Evolutionary conservation across 2,329 filamentous ascomycete species (phyloP).

Genomic region (Lithohypha guttulata): DNA sequence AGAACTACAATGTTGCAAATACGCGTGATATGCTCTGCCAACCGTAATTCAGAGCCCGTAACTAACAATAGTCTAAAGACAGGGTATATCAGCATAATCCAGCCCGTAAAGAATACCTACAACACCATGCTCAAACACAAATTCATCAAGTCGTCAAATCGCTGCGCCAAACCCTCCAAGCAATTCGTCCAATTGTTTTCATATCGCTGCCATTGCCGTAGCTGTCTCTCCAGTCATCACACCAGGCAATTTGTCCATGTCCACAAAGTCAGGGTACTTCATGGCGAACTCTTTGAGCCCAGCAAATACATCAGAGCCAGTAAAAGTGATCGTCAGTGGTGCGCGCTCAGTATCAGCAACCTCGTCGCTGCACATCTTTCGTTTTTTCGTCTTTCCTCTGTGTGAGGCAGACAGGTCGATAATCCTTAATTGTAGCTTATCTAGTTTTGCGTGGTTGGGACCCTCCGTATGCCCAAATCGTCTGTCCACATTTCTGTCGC

Average conservation of each 20-base stretch:
- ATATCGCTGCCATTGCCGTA: constrained; percentile 60
- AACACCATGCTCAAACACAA: no score
- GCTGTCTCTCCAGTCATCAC: constrained; percentile 88
- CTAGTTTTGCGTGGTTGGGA: constrained; percentile 15
- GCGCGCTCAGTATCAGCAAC: constrained; percentile 13
- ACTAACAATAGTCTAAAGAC: no score
- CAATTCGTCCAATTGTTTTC: constrained; percentile 1
- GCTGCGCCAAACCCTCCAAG: no score
- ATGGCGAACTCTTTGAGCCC: constrained; percentile 65
- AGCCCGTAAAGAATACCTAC: no score
- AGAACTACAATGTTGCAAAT: no score
- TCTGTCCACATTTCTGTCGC: constrained; percentile 8
- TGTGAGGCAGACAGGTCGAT: constrained; percentile 1
- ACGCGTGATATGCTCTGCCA: no score
- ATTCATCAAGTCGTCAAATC: no score
- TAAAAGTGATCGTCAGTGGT: constrained; percentile 42
- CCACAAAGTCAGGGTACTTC: constrained; percentile 48
- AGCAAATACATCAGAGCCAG: constrained; percentile 68
- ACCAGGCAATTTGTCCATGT: constrained; percentile 69
- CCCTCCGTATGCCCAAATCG: constrained; percentile 16
- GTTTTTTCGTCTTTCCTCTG: background rate
- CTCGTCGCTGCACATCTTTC: constrained; percentile 8
- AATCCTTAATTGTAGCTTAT: constrained; percentile 16
- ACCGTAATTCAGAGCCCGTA: no score
- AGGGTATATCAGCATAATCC: no score